Evolutionary conservation across 306 rosid genomes (phyloP).

Genomic region (Malus orientalis): DNA sequence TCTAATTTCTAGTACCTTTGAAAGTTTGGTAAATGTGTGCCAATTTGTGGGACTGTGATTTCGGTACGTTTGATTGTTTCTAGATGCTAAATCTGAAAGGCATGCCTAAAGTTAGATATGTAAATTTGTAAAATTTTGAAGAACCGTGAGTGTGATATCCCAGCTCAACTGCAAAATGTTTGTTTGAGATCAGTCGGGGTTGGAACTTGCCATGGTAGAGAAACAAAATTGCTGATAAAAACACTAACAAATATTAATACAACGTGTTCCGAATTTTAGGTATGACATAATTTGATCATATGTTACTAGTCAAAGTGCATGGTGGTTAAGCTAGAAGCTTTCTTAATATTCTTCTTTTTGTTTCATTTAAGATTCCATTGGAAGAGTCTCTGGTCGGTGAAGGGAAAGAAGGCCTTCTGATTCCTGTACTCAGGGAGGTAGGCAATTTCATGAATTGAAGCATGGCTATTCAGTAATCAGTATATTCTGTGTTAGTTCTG

Average conservation of each 20-base stretch:
- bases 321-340: background rate
- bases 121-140: background rate
- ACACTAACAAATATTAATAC: background rate
- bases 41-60: background rate
- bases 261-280: background rate
- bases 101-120: background rate
- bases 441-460: background rate
- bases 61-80: background rate
- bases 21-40: background rate
- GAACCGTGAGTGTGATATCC: background rate
- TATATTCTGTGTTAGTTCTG: constrained; percentile 6
- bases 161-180: background rate
- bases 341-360: background rate
- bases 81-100: background rate
- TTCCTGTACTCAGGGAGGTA: constrained; percentile 64
- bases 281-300: background rate
- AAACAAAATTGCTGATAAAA: background rate
- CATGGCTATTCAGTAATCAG: background rate
- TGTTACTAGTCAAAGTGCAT: background rate
- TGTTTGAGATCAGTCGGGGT: background rate
- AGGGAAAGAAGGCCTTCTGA: constrained; percentile 80
- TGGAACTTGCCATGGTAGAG: background rate
- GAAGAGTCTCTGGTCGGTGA: constrained; percentile 46
- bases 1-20: background rate
- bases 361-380: constrained; percentile 36